A percentile compares a stretch with the other conserved stretches of the same genome.
Evolutionary conservation across 768 basidiomycete species (phyloP).

Genomic region (Porpolomopsis calyptriformis): DNA sequence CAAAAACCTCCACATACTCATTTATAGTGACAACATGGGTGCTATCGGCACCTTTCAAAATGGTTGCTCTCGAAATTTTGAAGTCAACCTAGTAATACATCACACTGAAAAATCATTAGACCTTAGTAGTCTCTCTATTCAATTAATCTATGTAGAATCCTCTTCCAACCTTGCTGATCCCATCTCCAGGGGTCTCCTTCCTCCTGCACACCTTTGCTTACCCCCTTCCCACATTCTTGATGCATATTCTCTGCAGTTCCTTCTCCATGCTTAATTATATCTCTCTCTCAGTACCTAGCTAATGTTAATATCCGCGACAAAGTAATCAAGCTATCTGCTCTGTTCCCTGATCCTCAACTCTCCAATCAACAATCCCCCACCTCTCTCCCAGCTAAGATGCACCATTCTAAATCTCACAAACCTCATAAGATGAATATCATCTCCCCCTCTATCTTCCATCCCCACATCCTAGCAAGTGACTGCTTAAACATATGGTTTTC

Average conservation of each 20-base stretch:
- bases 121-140: constrained; percentile 10
- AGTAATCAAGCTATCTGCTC: neutral
- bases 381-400: neutral
- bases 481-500: constrained; percentile 15
- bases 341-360: constrained; percentile 3
- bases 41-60: constrained; percentile 23
- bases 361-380: neutral
- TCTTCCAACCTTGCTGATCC: constrained; percentile 21
- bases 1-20: constrained; percentile 12
- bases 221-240: constrained; percentile 9
- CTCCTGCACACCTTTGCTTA: constrained; percentile 2
- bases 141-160: constrained; percentile 17
- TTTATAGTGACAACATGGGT: constrained; percentile 27
- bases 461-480: constrained; percentile 14
- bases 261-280: constrained; percentile 10
- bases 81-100: constrained; percentile 21
- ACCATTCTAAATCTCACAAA: constrained; percentile 6
- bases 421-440: constrained; percentile 1
- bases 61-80: constrained; percentile 20
- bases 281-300: neutral
- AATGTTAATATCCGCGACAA: neutral
- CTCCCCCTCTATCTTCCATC: constrained; percentile 8
- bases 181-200: constrained; percentile 19
- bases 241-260: constrained; percentile 8
- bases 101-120: constrained; percentile 9